phyloP scores from a whole-genome alignment of 2,329 filamentous ascomycete species.

The Dryadomyces quercivorus region DNA sequence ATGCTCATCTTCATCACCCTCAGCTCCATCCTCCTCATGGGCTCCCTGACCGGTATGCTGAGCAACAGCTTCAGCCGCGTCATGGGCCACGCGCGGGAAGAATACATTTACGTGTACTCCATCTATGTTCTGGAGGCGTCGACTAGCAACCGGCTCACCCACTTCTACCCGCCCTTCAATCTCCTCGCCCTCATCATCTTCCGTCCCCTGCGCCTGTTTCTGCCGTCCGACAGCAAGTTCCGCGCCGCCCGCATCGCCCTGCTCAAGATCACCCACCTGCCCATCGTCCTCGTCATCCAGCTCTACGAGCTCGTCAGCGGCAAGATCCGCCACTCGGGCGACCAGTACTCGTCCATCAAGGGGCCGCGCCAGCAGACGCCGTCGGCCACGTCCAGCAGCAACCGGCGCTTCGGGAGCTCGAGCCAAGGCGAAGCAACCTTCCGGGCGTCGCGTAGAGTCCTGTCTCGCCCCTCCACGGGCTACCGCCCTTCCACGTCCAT shows the following conservation, averaged over 20 bases:
- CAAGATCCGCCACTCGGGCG: conserved; percentile 21
- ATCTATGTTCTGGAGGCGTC: conserved; percentile 54
- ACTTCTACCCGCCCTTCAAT: conserved; percentile 63
- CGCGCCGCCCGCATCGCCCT: conserved; percentile 48
- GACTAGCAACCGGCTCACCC: conserved; percentile 55
- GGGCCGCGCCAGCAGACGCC: conserved; percentile 23
- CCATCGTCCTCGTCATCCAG: conserved; percentile 57
- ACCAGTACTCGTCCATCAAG: conserved; percentile 36
- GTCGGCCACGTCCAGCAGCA: background rate
- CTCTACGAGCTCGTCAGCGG: conserved; percentile 46
- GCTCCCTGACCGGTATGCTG: conserved; percentile 65
- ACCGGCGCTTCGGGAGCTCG: background rate
- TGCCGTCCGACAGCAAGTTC: conserved; percentile 50
- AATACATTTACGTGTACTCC: conserved; percentile 67
- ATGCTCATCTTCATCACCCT: conserved; percentile 66
- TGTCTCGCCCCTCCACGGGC: conserved; percentile 3
- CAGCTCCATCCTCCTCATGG: conserved; percentile 68
- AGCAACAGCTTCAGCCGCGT: conserved; percentile 61
- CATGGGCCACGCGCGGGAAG: conserved; percentile 53
- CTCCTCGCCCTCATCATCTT: conserved; percentile 60
- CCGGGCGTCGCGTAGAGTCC: conserved; percentile 5
- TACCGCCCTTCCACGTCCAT: conserved; percentile 4
- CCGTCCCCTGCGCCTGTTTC: conserved; percentile 57
- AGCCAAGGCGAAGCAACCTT: background rate
- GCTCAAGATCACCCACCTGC: conserved; percentile 51